Conservation (phyloP, 495 filamentous ascomycete genomes). For the Lophiostoma macrostomum region DNA sequence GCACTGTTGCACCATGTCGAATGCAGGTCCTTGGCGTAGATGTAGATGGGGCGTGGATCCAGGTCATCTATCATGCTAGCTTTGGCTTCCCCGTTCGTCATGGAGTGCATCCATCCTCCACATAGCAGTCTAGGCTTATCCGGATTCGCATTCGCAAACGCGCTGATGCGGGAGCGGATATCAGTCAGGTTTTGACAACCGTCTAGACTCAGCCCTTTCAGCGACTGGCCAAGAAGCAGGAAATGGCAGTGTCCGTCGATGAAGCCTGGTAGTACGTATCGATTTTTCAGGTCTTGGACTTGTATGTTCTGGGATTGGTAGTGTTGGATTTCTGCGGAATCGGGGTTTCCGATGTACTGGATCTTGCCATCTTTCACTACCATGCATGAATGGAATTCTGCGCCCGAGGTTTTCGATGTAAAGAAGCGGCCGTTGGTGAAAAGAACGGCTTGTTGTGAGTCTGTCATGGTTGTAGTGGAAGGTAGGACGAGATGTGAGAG, state of each 20-base stretch:
- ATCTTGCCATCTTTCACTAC: slow-evolving; percentile 42
- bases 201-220: slow-evolving; percentile 56
- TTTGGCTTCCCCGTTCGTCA: slow-evolving; percentile 51
- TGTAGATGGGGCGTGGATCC: slow-evolving; percentile 54
- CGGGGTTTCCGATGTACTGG: slow-evolving; percentile 42
- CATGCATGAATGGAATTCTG: slow-evolving; percentile 47
- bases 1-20: slow-evolving; percentile 61
- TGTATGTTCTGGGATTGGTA: slow-evolving; percentile 37
- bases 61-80: slow-evolving; percentile 55
- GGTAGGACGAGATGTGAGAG: not conserved
- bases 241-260: slow-evolving; percentile 65
- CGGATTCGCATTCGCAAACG: slow-evolving; percentile 51
- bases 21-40: slow-evolving; percentile 62
- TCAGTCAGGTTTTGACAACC: slow-evolving; percentile 52
- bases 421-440: slow-evolving; percentile 24
- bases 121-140: slow-evolving; percentile 52
- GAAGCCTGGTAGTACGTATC: slow-evolving; percentile 59
- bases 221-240: slow-evolving; percentile 57
- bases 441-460: not conserved
- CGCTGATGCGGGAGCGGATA: slow-evolving; percentile 51
- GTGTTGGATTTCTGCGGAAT: slow-evolving; percentile 2
- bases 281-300: slow-evolving; percentile 47
- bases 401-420: too few species aligned
- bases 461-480: slow-evolving; percentile 2
- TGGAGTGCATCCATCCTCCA: slow-evolving; percentile 60